Evolutionary conservation across 768 basidiomycete genomes (phyloP).

Genomic region (Lentinula detonsa): DNA sequence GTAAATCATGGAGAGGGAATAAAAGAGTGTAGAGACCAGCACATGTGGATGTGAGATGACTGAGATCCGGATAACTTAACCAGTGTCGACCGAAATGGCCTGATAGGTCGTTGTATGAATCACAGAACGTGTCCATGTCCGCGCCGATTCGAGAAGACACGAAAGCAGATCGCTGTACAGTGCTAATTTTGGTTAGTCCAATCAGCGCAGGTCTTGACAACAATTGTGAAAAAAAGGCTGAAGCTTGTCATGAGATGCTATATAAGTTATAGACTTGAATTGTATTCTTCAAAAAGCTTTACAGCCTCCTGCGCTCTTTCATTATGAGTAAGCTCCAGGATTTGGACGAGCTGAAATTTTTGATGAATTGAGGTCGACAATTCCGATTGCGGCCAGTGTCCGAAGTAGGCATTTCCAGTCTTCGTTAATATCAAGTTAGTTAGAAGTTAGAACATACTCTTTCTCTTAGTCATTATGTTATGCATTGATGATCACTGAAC

Average conservation of each 20-base stretch:
- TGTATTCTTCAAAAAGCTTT: too few species aligned
- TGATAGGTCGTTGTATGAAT: background rate
- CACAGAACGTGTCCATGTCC: background rate
- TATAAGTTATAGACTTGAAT: too few species aligned
- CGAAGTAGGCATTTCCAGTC: too few species aligned
- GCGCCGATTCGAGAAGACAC: background rate
- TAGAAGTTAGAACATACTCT: too few species aligned
- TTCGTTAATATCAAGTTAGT: too few species aligned
- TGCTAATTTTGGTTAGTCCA: background rate
- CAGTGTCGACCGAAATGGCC: background rate
- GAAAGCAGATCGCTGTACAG: constrained; percentile 3
- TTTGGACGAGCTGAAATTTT: too few species aligned
- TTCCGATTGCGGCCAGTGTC: too few species aligned
- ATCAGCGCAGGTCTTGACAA: background rate
- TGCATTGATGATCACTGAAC: too few species aligned
- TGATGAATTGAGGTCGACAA: too few species aligned
- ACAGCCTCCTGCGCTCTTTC: too few species aligned
- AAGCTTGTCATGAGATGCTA: background rate
- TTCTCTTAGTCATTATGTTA: too few species aligned
- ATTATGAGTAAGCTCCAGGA: too few species aligned
- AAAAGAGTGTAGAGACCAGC: background rate
- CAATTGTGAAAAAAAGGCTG: background rate
- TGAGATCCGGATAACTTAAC: background rate
- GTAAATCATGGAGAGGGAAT: constrained; percentile 17
- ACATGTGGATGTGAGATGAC: background rate